Base-by-base conservation (phyloP, 768 basidiomycete genomes). In the Calocybe cyanea region DNA sequence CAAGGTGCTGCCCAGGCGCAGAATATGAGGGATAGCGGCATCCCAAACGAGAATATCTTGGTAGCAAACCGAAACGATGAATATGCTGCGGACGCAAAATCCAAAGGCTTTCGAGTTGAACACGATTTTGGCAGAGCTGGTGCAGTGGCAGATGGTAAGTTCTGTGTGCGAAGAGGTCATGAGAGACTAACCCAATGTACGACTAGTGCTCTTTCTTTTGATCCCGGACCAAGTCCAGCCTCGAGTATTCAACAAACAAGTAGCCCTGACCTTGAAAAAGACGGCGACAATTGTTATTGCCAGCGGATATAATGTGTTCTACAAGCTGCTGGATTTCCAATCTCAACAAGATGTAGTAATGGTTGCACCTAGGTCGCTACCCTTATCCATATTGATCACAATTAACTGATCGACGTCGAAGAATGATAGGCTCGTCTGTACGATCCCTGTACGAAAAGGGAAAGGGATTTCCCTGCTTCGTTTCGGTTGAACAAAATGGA, bases 351-450 rank as follows among this genome's bases (percentile, higher is more conserved):
- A 81, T 56, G 78, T 82, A 20, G 74, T 81, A 19, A 83, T 83
- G 81, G 81, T 83, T 39, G 81, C 80, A 14, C 81, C 81, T 10
- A 71, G 81, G 80, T 78, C 20, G 49, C 51, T 20, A 10, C 24
- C 38, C 20, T 13, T 7, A 7, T 28, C 18, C 10, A 8, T 14
- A 24, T 15, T 18, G 10, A 6, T 5, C 30, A 38, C 10, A 17
- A 17, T 7, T 25, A 13, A 18, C 45, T 48, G 38, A 45, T 40
- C 1, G 35, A 21, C 38, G 17, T 21, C 32, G 13, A 49, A 81
- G 80, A 32, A 83, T 83, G 81, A 83, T 83, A 46, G 81, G 81
- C 7, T 80, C 78, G 24, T 81, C 80, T 7, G 81, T 83, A 19
- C 73, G 81, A 4, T 78, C 78, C 18, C 60, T 83, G 23, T 82